Evolutionary conservation across 2,329 filamentous ascomycete genomes (phyloP).

Genomic region (Knufia fluminis): DNA sequence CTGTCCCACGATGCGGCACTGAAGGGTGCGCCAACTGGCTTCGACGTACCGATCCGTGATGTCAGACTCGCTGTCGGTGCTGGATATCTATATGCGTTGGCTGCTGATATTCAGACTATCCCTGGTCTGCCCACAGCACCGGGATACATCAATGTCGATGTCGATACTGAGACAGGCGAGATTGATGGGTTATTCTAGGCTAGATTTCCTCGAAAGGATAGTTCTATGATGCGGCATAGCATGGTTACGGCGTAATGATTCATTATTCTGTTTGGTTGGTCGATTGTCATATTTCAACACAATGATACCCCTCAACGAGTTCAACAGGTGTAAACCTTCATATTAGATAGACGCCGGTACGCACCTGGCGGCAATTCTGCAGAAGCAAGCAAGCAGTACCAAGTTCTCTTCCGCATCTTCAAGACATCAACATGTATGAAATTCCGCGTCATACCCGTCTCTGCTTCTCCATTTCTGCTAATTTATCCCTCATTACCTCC

Average conservation of each 20-base stretch:
- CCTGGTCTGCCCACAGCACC: conserved; percentile 90
- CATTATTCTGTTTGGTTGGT: background rate
- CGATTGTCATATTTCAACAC: conserved; percentile 7
- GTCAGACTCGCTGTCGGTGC: conserved; percentile 90
- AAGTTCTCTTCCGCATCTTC: too few species aligned
- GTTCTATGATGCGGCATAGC: too few species aligned
- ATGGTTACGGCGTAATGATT: too few species aligned
- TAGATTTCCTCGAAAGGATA: too few species aligned
- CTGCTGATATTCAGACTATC: conserved; percentile 97
- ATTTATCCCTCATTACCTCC: too few species aligned
- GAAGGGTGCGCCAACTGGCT: conserved; percentile 90
- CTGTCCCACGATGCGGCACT: conserved; percentile 84
- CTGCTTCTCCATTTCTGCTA: too few species aligned
- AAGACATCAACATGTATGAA: too few species aligned
- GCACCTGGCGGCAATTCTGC: too few species aligned
- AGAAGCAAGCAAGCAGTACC: too few species aligned
- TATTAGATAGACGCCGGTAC: too few species aligned
- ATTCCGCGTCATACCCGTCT: too few species aligned
- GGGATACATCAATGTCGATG: conserved; percentile 88
- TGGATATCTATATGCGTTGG: conserved; percentile 88
- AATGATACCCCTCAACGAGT: conserved; percentile 10
- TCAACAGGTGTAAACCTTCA: conserved; percentile 1
- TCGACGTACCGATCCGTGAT: conserved; percentile 88
- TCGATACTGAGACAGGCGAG: conserved; percentile 71
- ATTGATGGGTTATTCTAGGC: conserved; percentile 74